Evolutionary conservation across 768 basidiomycete genomes (phyloP), one percentile per base, ranked within the genome.

Genomic region (Lentinula raphanica): DNA sequence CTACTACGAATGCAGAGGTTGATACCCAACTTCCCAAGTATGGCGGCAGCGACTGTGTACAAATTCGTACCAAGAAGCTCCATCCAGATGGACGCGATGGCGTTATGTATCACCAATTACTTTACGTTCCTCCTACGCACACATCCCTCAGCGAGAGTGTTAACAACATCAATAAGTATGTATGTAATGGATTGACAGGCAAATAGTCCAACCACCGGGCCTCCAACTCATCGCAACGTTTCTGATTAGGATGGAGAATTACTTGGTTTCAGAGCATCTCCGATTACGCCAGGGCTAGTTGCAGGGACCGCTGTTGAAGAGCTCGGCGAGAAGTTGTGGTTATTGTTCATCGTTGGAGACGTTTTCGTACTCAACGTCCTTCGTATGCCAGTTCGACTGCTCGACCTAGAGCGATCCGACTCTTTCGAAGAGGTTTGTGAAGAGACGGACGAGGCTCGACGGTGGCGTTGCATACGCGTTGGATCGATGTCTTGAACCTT

Each of bases 401-500:
- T 74, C 11, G 79, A 76, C 25, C 77, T 72, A 25, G 78, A 79
- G 58, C 32, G 56, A 23, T 57, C 36, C n/a, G 35, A 38, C 15
- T 54, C 51, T 17, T 29, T 42, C 73, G 64, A 61, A n/a, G 79
- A 77, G 0, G 79, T 77, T 6, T 79, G 76, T 1, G 86, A 85
- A 3, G 88, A 88, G 3, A 86, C 70, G 0, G 88, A 90, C 0
- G 89, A 90, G 3, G 88, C 86, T 21, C 90, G 83, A 2, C 91
- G 85, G 65, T 89, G 89, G 40, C 88, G 85, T 68, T 87, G 87
- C 79, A 89, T 90, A 50, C 79, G 81, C 2, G 83, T 83, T 17
- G 91, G 91, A 65, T 93, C 90, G 35, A 92, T 80, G 62, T 87
- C 79, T 2, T 84, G 76, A 35, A 93, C 79, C 60, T 87, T 85